Base-by-base conservation (phyloP, 495 filamentous ascomycete genomes). In the Glarea lozoyensis region DNA sequence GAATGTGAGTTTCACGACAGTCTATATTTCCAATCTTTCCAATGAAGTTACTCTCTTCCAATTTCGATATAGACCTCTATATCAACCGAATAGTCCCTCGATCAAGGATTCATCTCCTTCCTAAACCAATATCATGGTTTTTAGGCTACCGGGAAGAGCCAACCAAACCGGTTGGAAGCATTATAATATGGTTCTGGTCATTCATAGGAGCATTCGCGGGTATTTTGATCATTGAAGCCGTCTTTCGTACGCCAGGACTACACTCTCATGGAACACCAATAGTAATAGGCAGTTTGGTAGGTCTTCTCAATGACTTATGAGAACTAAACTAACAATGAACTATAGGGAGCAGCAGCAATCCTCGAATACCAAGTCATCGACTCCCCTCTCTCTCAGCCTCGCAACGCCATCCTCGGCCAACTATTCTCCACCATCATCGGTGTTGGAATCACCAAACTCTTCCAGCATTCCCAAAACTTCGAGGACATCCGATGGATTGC, bases 311-410 rank as follows among this genome's bases (percentile, higher is more conserved):
- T 13, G 4, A 21, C 20, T 27, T 24, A 42, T 17, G 22, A 32
- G 11, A 23, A 20, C 16, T 18, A 48, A 43, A 17, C 18, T 29
- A 39, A 45, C 40, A 46, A 45, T 43, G 25, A 2, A 33, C 15
- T 31, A 6, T 38, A 85, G 84, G 84, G 84, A 38, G 85, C 85
- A 3, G 78, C 83, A 4, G 83, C 84, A n/a, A 78, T 88, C 11
- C 68, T 90, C 38, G 67, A 82, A 50, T 88, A 82, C 60, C 73
- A 76, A 40, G 68, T 75, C 36, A 81, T 92, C 52, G 73, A 82
- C n/a, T 88, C 86, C 0, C 87, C 88, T 10, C 75, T 95, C 24
- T 75, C 86, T 0, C 88, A 94, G 49, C 88, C 88, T 0, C 81
- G 88, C 17, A 88, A 84, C 54, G 68, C 76, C 9, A 62, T 95